These are phyloP conservation scores for Prunus campanulata DNA, from an alignment of 306 rosid species.

Conservation along the genomic window DNA sequence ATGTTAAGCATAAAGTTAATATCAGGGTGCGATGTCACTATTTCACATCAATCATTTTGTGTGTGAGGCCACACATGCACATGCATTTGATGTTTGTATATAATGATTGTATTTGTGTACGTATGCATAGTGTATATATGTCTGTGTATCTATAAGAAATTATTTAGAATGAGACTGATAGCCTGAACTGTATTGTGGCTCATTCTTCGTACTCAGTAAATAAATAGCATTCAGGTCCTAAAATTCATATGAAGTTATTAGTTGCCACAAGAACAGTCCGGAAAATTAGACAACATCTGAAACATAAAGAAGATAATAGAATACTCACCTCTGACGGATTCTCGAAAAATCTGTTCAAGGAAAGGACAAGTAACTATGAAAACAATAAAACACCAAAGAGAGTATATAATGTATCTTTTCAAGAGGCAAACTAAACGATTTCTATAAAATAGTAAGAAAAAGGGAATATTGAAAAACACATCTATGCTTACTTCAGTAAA, in stretches of 20 bases:
- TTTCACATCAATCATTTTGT: background rate
- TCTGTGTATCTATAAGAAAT: background rate
- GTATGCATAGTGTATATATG: background rate
- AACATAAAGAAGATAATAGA: constrained; percentile 28
- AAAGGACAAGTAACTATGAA: constrained; percentile 23
- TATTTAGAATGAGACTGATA: background rate
- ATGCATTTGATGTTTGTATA: background rate
- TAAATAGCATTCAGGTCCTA: background rate
- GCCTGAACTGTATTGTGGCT: background rate
- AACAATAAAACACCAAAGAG: background rate
- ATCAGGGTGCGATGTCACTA: background rate
- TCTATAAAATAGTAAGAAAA: background rate
- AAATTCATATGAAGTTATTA: constrained; percentile 29
- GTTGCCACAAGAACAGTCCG: constrained; percentile 3
- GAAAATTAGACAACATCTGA: background rate
- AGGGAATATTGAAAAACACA: background rate
- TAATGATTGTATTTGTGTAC: background rate
- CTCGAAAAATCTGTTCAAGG: constrained; percentile 71
- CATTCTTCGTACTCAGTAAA: background rate
- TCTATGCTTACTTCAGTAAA: background rate
- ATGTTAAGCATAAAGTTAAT: background rate
- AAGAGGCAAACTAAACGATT: background rate
- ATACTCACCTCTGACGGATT: constrained; percentile 70
- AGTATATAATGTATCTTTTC: background rate
- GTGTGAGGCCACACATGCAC: background rate